Conservation (phyloP, 805 yeast genomes). For the Blastobotrys mokoenaii region DNA sequence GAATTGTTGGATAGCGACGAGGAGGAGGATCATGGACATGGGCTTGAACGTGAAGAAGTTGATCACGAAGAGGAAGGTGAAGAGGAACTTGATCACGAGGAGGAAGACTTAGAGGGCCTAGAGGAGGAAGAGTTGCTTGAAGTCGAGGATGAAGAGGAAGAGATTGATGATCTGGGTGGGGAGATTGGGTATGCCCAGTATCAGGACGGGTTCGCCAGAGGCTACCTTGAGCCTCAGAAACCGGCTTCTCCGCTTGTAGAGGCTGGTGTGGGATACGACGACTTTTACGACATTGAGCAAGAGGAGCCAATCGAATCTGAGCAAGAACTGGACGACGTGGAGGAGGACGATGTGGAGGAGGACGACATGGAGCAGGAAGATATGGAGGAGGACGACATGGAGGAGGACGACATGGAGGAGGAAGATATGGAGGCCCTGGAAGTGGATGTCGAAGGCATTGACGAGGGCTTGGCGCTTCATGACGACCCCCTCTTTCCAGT, state of each 20-base stretch:
- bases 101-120: slow-evolving; percentile 13
- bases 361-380: slow-evolving; percentile 4
- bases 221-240: background rate
- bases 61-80: slow-evolving; percentile 12
- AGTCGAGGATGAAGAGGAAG: slow-evolving; percentile 7
- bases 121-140: slow-evolving; percentile 7
- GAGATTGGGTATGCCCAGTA: background rate
- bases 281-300: background rate
- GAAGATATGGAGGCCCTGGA: no score
- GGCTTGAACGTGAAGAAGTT: slow-evolving; percentile 5
- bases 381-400: slow-evolving; percentile 1
- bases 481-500: no score
- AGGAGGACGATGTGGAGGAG: slow-evolving; percentile 1
- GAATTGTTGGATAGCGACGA: slow-evolving; percentile 2
- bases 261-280: no score
- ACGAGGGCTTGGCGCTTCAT: no score
- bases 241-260: no score
- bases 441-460: no score
- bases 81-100: slow-evolving; percentile 11
- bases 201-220: no score
- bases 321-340: no score
- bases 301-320: slow-evolving; percentile 6
- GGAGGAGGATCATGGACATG: slow-evolving; percentile 5
- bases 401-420: background rate
- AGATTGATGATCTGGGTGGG: slow-evolving; percentile 1